These are phyloP conservation scores for Adenanthera pavonina DNA, from an alignment of 306 rosid species.

Conservation along the genomic window DNA sequence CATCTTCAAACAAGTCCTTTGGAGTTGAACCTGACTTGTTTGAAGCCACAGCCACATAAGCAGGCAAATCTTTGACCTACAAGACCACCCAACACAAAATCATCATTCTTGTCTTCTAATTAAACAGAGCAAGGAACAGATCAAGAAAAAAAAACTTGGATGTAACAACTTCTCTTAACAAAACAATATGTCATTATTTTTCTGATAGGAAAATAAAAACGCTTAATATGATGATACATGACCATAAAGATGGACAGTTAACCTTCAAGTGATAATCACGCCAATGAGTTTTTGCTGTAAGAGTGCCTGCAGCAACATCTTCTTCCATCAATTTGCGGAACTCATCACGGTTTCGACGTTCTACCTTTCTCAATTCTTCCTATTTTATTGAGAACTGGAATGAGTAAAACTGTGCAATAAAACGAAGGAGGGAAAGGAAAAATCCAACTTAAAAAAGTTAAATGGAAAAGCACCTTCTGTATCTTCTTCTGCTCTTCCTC, in stretches of 20 bases:
- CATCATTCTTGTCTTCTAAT: not conserved
- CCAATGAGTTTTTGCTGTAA: constrained; percentile 84
- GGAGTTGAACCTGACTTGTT: constrained; percentile 91
- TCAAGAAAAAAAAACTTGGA: constrained; percentile 23
- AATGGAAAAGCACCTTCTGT: constrained; percentile 67
- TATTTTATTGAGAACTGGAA: constrained; percentile 51
- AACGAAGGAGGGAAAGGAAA: constrained; percentile 8
- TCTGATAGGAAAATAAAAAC: constrained; percentile 19
- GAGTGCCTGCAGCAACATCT: constrained; percentile 70
- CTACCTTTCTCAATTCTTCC: constrained; percentile 90
- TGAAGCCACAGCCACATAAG: constrained; percentile 77
- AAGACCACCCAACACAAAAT: constrained; percentile 29
- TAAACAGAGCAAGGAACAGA: constrained; percentile 32
- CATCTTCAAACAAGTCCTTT: constrained; percentile 88
- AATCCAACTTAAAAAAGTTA: constrained; percentile 23
- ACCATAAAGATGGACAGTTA: constrained; percentile 26
- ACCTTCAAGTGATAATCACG: constrained; percentile 86
- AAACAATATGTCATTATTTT: constrained; percentile 10
- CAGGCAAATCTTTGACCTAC: constrained; percentile 81
- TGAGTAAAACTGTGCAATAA: constrained; percentile 40
- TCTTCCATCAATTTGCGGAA: constrained; percentile 95
- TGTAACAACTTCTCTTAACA: constrained; percentile 16
- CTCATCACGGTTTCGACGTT: constrained; percentile 90
- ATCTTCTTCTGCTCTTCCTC: constrained; percentile 93
- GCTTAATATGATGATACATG: constrained; percentile 1